Conservation (phyloP, 352 stramenopile genomes). For the Phytophthora sansomeana region DNA sequence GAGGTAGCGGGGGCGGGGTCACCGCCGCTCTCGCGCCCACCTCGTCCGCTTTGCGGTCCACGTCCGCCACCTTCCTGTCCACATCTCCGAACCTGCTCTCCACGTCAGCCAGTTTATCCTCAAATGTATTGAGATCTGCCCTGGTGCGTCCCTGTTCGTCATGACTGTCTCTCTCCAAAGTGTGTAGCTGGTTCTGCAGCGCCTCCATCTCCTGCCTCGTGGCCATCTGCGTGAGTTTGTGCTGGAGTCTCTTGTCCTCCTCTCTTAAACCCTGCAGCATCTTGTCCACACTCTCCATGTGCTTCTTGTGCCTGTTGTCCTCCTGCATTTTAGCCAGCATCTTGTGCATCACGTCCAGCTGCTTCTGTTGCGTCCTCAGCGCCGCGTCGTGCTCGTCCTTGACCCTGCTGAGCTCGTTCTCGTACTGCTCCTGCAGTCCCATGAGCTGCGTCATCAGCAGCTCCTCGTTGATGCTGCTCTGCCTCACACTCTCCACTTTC, state of each 20-base stretch:
- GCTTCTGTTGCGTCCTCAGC: constrained; percentile 36
- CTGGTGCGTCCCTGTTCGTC: constrained; percentile 29
- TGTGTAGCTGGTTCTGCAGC: constrained; percentile 25
- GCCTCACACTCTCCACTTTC: constrained; percentile 22
- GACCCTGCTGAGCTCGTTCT: constrained; percentile 43
- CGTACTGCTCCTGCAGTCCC: constrained; percentile 59
- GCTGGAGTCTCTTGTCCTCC: constrained; percentile 18
- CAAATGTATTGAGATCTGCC: constrained; percentile 23
- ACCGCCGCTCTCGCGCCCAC: background rate
- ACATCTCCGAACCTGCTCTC: constrained; percentile 17
- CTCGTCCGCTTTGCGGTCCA: constrained; percentile 12
- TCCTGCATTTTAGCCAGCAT: constrained; percentile 24
- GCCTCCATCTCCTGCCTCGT: constrained; percentile 24
- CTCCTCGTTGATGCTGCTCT: constrained; percentile 59
- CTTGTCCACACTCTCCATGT: constrained; percentile 12
- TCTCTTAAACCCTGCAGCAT: constrained; percentile 17
- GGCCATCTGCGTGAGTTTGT: constrained; percentile 17
- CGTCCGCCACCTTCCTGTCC: constrained; percentile 13
- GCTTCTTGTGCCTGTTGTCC: constrained; percentile 23
- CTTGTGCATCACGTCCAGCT: constrained; percentile 21
- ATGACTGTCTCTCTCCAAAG: constrained; percentile 16
- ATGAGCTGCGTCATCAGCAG: constrained; percentile 61
- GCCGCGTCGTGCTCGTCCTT: constrained; percentile 33
- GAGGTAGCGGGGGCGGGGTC: background rate
- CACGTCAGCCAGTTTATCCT: constrained; percentile 28